These are phyloP conservation scores for Uncinocarpus reesii DNA, from an alignment of 2,329 filamentous ascomycete genomes.

Conservation along the genomic window DNA sequence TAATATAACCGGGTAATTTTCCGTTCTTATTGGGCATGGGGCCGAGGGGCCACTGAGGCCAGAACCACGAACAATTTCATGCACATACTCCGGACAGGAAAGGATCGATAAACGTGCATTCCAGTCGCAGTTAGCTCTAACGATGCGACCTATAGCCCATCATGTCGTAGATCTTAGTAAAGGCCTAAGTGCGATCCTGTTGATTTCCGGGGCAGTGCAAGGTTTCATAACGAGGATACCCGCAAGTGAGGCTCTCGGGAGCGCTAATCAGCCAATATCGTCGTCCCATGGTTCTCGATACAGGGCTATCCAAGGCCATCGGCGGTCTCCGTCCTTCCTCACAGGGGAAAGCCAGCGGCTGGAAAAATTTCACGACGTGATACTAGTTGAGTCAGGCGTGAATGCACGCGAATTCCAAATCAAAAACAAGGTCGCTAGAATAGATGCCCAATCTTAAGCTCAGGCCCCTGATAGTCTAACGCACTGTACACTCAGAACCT, in stretches of 20 bases:
- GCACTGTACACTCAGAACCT: neutral
- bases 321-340: neutral
- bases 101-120: neutral
- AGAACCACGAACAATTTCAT: neutral
- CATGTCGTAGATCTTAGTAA: neutral
- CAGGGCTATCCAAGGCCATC: neutral
- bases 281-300: neutral
- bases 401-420: neutral
- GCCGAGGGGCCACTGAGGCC: neutral
- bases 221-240: neutral
- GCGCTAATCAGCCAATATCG: constrained; percentile 2
- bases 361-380: neutral
- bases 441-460: neutral
- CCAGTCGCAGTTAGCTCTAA: neutral
- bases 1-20: neutral
- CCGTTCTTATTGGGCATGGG: neutral
- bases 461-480: neutral
- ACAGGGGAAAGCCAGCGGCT: neutral
- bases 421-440: neutral
- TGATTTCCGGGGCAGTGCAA: constrained; percentile 1
- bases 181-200: neutral
- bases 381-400: neutral
- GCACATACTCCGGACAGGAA: neutral
- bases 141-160: neutral
- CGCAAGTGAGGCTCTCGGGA: neutral